Percentiles rank a stretch among this genome's conserved stretches.
phyloP scores from a whole-genome alignment of 306 rosid genomes.

The Quercus glauca region DNA sequence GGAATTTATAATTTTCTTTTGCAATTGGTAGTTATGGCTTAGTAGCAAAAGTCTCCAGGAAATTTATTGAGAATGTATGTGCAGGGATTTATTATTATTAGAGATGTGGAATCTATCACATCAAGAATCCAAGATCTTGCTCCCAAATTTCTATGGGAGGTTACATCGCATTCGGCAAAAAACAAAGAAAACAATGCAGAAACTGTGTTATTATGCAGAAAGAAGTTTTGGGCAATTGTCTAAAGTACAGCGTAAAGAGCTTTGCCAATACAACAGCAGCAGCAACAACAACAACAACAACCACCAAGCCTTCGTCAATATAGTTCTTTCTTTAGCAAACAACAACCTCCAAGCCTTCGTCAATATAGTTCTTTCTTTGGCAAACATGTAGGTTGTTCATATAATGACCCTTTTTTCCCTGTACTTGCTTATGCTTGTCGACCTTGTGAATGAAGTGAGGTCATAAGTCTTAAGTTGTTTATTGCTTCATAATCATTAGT shows the following conservation, averaged over 20 bases:
- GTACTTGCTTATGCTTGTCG: neutral
- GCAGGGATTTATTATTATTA: conserved; percentile 79
- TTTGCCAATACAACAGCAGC: neutral
- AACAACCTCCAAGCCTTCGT: too few relatives aligned
- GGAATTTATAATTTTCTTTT: neutral
- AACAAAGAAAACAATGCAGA: conserved; percentile 66
- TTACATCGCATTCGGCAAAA: conserved; percentile 54
- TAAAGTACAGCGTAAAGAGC: conserved; percentile 16
- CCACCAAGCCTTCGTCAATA: too few relatives aligned
- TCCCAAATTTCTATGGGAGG: conserved; percentile 74
- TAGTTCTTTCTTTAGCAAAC: neutral
- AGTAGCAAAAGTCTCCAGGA: neutral
- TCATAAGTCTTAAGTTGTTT: neutral
- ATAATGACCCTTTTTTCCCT: neutral
- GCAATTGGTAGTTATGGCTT: neutral
- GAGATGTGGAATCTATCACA: conserved; percentile 56
- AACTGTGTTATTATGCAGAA: conserved; percentile 71
- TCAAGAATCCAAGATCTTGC: conserved; percentile 66
- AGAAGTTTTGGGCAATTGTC: conserved; percentile 84
- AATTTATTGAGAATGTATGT: conserved; percentile 10
- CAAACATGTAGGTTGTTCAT: neutral
- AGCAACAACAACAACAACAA: too few relatives aligned
- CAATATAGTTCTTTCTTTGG: too few relatives aligned
- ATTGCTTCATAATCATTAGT: neutral
- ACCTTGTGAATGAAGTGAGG: conserved; percentile 4